Evolutionary conservation across 2,329 filamentous ascomycete genomes (phyloP), one percentile per base, ranked within the genome.

Genomic region (Fusarium domesticum): DNA sequence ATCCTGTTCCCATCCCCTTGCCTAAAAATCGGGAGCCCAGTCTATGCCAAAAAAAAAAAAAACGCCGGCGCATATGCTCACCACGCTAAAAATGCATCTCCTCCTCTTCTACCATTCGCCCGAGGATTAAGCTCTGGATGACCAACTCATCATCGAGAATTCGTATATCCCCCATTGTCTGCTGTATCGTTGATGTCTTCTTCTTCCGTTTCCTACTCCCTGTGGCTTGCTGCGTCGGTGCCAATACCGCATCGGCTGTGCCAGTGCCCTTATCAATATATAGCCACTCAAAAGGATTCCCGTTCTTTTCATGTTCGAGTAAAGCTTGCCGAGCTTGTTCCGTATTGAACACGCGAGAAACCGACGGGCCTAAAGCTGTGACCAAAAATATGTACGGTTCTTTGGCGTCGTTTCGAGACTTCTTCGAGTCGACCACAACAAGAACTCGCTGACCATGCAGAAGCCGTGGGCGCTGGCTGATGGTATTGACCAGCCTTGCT

Each of bases 41-140:
- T n/a, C n/a, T n/a, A n/a, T n/a, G n/a, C n/a, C 48, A 39, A 43
- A 48, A 30, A 49, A 44, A 52, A 40, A 28, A 43, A 36, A 53
- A 59, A 54, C 54, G 45, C 56, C 56, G 18, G 20, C 6, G 14
- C 10, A 14, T 14, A 35, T 39, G 11, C 35, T 25, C 23, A 14
- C 41, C 34, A 10, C 8, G 6, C 35, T 50, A 56, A 33, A 25
- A 45, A 45, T 56, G 46, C 57, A 65, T 59, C 54, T 81, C 76
- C 11, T 70, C 74, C 38, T 81, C 78, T 50, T 88, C 84, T 40
- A 90, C 79, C 55, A 96, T 69, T 48, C 83, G 80, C 1, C 91
- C 92, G 39, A 96, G 65, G 51, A 98, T 96, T 47, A 97, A 71
- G 65, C 90, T 96, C 73, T 98, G 92, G 43, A 95, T 84, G 17